Evolutionary conservation across 2,329 filamentous ascomycete genomes (phyloP).

Genomic region (Penicillium sp.): DNA sequence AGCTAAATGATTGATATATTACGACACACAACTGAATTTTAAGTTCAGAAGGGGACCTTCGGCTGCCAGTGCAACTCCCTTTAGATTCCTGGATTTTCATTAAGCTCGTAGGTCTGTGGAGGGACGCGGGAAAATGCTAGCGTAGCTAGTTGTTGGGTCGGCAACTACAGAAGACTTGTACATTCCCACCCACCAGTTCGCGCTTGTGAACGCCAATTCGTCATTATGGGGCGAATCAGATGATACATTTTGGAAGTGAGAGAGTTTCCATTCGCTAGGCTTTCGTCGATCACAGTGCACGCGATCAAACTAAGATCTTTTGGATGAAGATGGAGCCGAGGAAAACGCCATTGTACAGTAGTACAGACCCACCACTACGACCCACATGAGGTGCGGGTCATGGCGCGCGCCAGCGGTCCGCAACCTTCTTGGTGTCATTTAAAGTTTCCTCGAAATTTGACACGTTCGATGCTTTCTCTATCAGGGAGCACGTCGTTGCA

Average conservation of each 20-base stretch:
- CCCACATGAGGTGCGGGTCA: neutral
- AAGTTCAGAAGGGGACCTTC: neutral
- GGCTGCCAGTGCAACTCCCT: neutral
- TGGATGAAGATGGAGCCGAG: neutral
- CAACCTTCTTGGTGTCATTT: neutral
- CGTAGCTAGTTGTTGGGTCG: neutral
- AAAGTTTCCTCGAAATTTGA: neutral
- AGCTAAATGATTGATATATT: neutral
- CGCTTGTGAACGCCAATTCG: neutral
- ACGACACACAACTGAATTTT: neutral
- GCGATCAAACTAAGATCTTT: neutral
- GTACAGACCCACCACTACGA: conserved; percentile 1
- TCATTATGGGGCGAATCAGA: neutral
- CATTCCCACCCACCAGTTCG: neutral
- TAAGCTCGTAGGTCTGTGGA: neutral
- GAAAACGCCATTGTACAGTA: neutral
- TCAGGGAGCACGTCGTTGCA: neutral
- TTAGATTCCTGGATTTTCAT: neutral
- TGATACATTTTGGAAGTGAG: neutral
- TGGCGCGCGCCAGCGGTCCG: conserved; percentile 4
- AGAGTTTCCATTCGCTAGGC: neutral
- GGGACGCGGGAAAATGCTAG: neutral
- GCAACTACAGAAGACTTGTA: neutral
- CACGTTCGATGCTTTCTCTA: neutral
- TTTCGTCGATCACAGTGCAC: neutral